These are phyloP conservation scores for Aspergillus ustus DNA, from an alignment of 2,329 filamentous ascomycete species.

Conservation along the genomic window DNA sequence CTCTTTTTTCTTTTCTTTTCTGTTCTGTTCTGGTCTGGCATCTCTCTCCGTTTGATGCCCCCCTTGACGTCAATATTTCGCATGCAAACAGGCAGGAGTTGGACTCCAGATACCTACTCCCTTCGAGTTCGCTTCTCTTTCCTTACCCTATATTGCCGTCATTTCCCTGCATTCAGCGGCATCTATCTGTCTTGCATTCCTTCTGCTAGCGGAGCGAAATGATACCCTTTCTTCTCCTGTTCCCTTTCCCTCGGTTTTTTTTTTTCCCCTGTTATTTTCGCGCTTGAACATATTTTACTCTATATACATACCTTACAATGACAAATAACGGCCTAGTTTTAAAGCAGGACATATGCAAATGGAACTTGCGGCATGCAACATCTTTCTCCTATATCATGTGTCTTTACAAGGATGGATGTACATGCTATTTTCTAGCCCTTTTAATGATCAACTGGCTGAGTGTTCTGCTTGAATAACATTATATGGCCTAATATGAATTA, in stretches of 20 bases:
- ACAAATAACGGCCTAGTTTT: no score
- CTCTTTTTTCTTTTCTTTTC: not conserved
- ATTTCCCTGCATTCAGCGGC: not conserved
- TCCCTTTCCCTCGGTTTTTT: not conserved
- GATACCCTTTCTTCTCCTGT: not conserved
- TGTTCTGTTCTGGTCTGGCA: no score
- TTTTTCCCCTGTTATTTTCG: not conserved
- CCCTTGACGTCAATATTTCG: not conserved
- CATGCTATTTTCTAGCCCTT: no score
- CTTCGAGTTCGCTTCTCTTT: not conserved
- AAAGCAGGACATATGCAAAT: no score
- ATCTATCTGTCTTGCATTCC: not conserved
- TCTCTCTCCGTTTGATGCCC: not conserved
- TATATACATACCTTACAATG: no score
- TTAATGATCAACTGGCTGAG: no score
- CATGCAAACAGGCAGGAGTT: not conserved
- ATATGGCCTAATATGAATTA: no score
- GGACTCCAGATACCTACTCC: not conserved
- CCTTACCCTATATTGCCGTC: not conserved
- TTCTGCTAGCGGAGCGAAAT: not conserved
- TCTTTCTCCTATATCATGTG: no score
- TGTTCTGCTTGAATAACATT: no score
- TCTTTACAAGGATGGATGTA: no score
- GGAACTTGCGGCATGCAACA: no score
- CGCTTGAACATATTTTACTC: not conserved